Percentiles rank a stretch among this genome's conserved stretches.
Evolutionary conservation across 2,329 filamentous ascomycete species (phyloP).

Genomic region (Gnomoniopsis smithogilvyi): DNA sequence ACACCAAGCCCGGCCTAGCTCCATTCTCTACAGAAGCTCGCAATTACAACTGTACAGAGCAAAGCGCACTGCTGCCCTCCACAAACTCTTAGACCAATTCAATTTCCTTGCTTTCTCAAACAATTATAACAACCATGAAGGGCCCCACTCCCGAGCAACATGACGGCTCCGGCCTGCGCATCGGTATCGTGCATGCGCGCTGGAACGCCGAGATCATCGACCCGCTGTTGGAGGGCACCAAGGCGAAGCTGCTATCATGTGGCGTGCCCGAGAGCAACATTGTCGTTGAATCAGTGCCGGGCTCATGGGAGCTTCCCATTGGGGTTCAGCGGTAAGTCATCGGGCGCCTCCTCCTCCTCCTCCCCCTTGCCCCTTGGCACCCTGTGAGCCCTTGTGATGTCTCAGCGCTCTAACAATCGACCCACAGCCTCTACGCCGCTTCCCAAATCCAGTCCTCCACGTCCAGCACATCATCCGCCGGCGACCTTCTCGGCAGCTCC

Average conservation of each 20-base stretch:
- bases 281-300: slow-evolving; percentile 83
- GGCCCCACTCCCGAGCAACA: slow-evolving; percentile 55
- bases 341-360: background rate
- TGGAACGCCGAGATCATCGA: slow-evolving; percentile 93
- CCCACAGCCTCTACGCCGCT: slow-evolving; percentile 63
- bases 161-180: slow-evolving; percentile 72
- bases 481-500: slow-evolving; percentile 70
- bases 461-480: slow-evolving; percentile 55
- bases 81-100: no score
- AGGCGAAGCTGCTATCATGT: slow-evolving; percentile 70
- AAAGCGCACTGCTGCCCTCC: background rate
- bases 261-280: slow-evolving; percentile 90
- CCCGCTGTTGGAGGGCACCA: slow-evolving; percentile 76
- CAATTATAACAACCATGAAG: slow-evolving; percentile 37
- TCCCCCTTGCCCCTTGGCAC: slow-evolving; percentile 2
- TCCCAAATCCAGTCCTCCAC: slow-evolving; percentile 79
- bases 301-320: slow-evolving; percentile 91
- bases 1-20: no score
- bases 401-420: slow-evolving; percentile 42
- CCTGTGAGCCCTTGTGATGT: slow-evolving; percentile 18
- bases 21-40: no score
- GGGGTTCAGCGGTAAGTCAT: slow-evolving; percentile 76
- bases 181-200: slow-evolving; percentile 92
- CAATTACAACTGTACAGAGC: no score
- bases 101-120: background rate